phyloP scores from a whole-genome alignment of 2,329 filamentous ascomycete species.

The Furcasterigmium furcatum region DNA sequence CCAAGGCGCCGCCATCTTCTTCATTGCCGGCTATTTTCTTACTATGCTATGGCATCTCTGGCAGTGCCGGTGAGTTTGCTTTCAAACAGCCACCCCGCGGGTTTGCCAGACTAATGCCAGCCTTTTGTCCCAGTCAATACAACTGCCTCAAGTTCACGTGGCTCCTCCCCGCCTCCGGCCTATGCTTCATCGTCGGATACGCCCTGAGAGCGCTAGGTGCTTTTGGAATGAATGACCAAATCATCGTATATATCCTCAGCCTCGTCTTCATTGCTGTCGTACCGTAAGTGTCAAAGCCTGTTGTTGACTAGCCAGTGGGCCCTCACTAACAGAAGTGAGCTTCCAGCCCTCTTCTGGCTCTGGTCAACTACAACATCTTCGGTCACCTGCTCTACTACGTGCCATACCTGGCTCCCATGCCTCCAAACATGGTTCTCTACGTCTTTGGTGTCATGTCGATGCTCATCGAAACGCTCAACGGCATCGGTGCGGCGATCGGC shows the following conservation, averaged over 20 bases:
- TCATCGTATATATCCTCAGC: conserved; percentile 42
- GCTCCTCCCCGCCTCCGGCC: conserved; percentile 45
- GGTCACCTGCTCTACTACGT: conserved; percentile 60
- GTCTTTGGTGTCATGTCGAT: conserved; percentile 43
- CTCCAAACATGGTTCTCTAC: conserved; percentile 37
- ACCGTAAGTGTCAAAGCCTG: conserved; percentile 25
- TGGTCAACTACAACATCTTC: conserved; percentile 63
- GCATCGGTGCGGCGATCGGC: conserved; percentile 34
- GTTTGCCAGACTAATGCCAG: no score
- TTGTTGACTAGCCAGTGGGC: not conserved
- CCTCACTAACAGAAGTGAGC: not conserved
- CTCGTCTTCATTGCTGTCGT: conserved; percentile 29
- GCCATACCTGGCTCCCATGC: conserved; percentile 55
- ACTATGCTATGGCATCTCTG: conserved; percentile 47
- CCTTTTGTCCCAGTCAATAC: conserved; percentile 49
- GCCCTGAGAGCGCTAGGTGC: conserved; percentile 48
- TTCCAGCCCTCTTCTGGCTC: conserved; percentile 56
- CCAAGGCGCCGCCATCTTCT: conserved; percentile 50
- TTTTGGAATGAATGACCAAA: conserved; percentile 25
- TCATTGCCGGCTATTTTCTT: conserved; percentile 41
- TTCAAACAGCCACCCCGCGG: no score
- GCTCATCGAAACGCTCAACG: conserved; percentile 44
- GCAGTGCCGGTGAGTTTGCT: conserved; percentile 39
- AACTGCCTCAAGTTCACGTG: conserved; percentile 47
- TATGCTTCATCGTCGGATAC: conserved; percentile 52